phyloP scores from a whole-genome alignment of 31 red algal species.

The Porphyra umbilicalis region DNA sequence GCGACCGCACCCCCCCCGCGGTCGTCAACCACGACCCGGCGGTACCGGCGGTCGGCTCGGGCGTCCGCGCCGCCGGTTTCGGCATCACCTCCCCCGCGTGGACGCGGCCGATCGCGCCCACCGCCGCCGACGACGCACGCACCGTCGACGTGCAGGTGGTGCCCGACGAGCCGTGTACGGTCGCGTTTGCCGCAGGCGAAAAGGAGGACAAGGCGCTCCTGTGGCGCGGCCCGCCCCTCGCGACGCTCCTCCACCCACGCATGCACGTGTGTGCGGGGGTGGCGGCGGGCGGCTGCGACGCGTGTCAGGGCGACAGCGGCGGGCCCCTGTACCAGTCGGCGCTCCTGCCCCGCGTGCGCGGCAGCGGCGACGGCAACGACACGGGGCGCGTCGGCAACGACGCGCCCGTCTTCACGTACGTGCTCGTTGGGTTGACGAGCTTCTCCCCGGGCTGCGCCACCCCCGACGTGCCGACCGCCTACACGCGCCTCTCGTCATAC shows the following conservation, averaged over 20 bases:
- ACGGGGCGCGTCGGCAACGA: no score
- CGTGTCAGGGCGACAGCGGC: conserved; percentile 40
- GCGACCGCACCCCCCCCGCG: conserved; percentile 1
- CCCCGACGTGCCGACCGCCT: background rate
- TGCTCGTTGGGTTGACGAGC: background rate
- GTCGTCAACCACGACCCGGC: conserved; percentile 18
- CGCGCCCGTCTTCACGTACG: background rate
- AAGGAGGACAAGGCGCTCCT: background rate
- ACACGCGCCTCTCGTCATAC: background rate
- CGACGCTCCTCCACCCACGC: background rate
- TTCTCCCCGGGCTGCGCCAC: background rate
- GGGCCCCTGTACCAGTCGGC: conserved; percentile 19
- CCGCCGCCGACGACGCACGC: background rate
- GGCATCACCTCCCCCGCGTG: conserved; percentile 20
- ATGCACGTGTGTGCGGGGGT: conserved; percentile 48
- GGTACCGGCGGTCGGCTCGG: conserved; percentile 10
- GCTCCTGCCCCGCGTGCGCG: background rate
- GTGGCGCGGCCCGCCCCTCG: background rate
- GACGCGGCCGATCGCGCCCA: no score
- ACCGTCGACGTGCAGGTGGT: conserved; percentile 45
- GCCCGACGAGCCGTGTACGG: conserved; percentile 3
- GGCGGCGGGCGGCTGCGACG: conserved; percentile 25
- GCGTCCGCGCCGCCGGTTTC: conserved; percentile 19
- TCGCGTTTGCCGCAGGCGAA: background rate
- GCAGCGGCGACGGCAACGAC: background rate